Conservation (phyloP, 192 early-diverging fungal genomes). For the Dissophora globulifera region DNA sequence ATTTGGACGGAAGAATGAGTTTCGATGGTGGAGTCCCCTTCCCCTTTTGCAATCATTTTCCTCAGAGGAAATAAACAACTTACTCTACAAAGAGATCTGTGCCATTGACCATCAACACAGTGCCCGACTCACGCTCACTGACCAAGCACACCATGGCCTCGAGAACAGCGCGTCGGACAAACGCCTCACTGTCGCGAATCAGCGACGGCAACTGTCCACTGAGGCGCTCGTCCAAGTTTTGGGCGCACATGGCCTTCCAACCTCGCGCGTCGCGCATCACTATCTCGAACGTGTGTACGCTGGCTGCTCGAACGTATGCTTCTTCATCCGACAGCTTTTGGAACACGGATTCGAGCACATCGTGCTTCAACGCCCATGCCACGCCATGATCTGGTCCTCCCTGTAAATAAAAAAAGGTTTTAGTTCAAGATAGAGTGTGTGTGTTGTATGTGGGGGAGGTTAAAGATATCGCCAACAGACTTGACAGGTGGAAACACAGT, state of each 20-base stretch:
- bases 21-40: too few species aligned
- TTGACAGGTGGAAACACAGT: neutral
- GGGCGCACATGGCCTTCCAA: conserved; percentile 59
- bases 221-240: conserved; percentile 44
- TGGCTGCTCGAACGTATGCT: conserved; percentile 65
- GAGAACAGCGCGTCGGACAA: conserved; percentile 63
- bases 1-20: too few species aligned
- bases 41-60: too few species aligned
- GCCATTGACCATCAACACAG: conserved; percentile 54
- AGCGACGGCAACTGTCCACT: conserved; percentile 53
- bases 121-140: conserved; percentile 56
- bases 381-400: conserved; percentile 43
- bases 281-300: conserved; percentile 53
- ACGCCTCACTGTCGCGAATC: conserved; percentile 61
- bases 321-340: conserved; percentile 58
- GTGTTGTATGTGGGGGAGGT: too few species aligned
- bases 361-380: conserved; percentile 54
- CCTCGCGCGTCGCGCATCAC: conserved; percentile 58
- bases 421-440: too few species aligned
- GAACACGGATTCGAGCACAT: conserved; percentile 50
- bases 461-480: neutral
- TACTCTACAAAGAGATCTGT: conserved; percentile 33
- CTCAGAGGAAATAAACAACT: neutral
- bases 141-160: conserved; percentile 62
- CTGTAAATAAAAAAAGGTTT: too few species aligned